These are phyloP conservation scores for Drechslerella dactyloides DNA, from an alignment of 2,329 filamentous ascomycete genomes.

Conservation along the genomic window DNA sequence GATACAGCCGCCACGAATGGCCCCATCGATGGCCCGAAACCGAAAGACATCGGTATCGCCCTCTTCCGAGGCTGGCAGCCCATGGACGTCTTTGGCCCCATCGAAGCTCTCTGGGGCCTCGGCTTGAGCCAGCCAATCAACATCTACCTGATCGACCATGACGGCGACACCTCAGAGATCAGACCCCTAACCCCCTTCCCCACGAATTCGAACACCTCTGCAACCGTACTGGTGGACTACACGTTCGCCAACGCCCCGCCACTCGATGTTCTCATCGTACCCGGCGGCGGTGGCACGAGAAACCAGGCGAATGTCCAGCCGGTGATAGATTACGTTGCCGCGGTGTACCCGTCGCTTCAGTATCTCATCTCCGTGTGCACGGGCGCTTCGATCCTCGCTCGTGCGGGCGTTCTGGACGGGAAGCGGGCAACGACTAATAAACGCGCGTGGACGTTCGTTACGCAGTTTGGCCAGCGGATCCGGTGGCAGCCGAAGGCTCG, in stretches of 20 bases:
- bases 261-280: slow-evolving; percentile 51
- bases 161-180: slow-evolving; percentile 60
- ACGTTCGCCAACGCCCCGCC: slow-evolving; percentile 52
- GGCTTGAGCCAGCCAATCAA: slow-evolving; percentile 58
- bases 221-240: slow-evolving; percentile 52
- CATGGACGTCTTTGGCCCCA: slow-evolving; percentile 62
- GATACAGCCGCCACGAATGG: slow-evolving; percentile 31
- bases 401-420: slow-evolving; percentile 60
- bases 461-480: slow-evolving; percentile 58
- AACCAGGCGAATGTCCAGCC: slow-evolving; percentile 26
- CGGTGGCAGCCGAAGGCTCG: slow-evolving; percentile 60
- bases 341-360: slow-evolving; percentile 49
- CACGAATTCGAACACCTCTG: slow-evolving; percentile 49
- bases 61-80: slow-evolving; percentile 61
- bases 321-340: slow-evolving; percentile 39
- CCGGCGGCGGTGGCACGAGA: slow-evolving; percentile 46
- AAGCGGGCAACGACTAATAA: slow-evolving; percentile 61
- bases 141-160: slow-evolving; percentile 60
- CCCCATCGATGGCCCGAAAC: slow-evolving; percentile 37
- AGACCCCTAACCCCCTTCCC: slow-evolving; percentile 21
- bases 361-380: slow-evolving; percentile 58
- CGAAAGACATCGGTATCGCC: slow-evolving; percentile 59
- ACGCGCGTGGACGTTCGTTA: slow-evolving; percentile 55
- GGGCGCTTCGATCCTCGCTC: slow-evolving; percentile 56
- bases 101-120: slow-evolving; percentile 61